Base-by-base conservation (phyloP, 2,329 filamentous ascomycete genomes). In the Ophiostoma perfectum region DNA sequence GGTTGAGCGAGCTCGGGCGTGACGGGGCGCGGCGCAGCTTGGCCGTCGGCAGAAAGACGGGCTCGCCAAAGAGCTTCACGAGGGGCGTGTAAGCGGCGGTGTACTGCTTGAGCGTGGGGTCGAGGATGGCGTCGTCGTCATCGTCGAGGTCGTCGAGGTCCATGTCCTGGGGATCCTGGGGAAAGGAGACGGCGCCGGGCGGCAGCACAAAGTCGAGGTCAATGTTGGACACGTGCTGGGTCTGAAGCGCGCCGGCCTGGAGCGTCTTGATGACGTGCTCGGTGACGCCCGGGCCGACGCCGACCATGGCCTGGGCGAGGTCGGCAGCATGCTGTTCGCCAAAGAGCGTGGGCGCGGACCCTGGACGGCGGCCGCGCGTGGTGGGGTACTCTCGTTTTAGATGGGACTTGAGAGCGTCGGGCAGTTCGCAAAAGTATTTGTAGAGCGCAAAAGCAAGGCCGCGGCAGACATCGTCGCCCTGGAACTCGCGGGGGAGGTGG, bases 351-450 rank as follows among this genome's bases (percentile, higher is more conserved):
- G 90, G 86, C 0, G 85, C 84, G 58, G 87, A 89, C 55, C 86
- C 86, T 5, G 89, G 87, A 66, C 86, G 82, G 69, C 85, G 82
- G 36, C 82, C 82, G 74, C 83, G 78, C 14, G 82, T 81, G 66
- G 80, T 77, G 49, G 84, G 83, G 72, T 86, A 87, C 49, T 81
- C 78, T 73, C 83, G 83, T 73, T 83, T 87, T 77, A 96, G 84
- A 70, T 87, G 84, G 74, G 83, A 83, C 81, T 92, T 96, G 75
- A 93, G 89, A 49, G 85, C 82, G 67, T 90, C 86, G 36, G 93
- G 88, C 66, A 99, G 83, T 79, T 98, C 94, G 70, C 86, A 85
- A 76, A 97, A 98, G 82, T 97, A 99, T 78, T 96, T 97, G 81
- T 90, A 90, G 73, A 99, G 83, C 68, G 92, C 93, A 78, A 98